Conservation (phyloP, 805 yeast species). For the Candida odintsovae region DNA sequence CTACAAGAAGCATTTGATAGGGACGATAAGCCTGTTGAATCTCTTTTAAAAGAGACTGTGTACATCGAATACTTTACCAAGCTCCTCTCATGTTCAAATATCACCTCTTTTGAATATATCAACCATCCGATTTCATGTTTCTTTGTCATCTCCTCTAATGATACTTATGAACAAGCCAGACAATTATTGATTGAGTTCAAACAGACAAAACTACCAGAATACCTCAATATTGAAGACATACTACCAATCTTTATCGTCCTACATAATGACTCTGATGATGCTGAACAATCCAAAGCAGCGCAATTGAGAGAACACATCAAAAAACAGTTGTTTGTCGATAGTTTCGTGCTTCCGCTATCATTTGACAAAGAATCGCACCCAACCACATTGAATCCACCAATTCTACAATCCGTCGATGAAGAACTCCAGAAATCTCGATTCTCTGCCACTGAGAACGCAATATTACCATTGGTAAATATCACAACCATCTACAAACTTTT, state of each 20-base stretch:
- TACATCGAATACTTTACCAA: constrained; percentile 55
- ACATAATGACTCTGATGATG: constrained; percentile 40
- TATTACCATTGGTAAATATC: constrained; percentile 11
- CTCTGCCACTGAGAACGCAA: constrained; percentile 5
- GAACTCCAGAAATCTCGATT: constrained; percentile 28
- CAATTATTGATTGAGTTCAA: constrained; percentile 50
- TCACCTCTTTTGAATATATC: constrained; percentile 78
- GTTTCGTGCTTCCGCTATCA: constrained; percentile 15
- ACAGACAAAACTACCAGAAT: constrained; percentile 46
- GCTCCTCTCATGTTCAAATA: constrained; percentile 49
- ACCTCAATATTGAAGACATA: constrained; percentile 59
- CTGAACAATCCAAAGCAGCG: constrained; percentile 38
- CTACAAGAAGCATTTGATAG: constrained; percentile 6
- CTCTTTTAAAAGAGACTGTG: constrained; percentile 36
- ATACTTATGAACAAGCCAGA: constrained; percentile 50
- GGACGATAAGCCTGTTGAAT: constrained; percentile 21
- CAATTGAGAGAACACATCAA: constrained; percentile 29
- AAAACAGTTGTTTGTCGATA: constrained; percentile 33
- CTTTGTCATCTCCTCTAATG: constrained; percentile 54
- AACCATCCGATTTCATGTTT: constrained; percentile 81
- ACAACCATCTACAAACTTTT: constrained; percentile 15
- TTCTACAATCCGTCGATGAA: constrained; percentile 39
- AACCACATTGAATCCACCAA: constrained; percentile 24
- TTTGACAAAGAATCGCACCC: constrained; percentile 9
- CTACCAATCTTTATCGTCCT: constrained; percentile 46